These are phyloP conservation scores for Trichoderma cornu-damae DNA, from an alignment of 2,329 filamentous ascomycete species.

Conservation along the genomic window DNA sequence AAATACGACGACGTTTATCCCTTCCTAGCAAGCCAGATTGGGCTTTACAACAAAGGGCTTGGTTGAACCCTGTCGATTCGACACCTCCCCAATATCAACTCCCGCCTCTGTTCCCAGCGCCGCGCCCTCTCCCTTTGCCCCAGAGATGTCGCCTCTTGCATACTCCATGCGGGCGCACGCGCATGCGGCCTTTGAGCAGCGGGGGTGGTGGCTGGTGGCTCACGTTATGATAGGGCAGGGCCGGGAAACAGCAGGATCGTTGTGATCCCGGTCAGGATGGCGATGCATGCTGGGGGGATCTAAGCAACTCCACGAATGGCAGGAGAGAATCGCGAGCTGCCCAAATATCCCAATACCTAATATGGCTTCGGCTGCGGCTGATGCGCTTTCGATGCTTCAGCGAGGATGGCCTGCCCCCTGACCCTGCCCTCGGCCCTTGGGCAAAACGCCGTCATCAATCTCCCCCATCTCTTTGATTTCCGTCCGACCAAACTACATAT, in stretches of 20 bases:
- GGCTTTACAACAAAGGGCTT: neutral
- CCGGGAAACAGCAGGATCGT: neutral
- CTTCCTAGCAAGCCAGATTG: neutral
- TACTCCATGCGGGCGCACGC: neutral
- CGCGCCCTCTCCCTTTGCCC: neutral
- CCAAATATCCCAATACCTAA: neutral
- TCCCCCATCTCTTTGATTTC: neutral
- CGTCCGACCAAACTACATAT: neutral
- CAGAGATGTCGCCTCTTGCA: neutral
- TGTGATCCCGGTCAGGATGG: neutral
- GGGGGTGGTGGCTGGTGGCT: neutral
- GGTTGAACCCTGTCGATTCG: constrained; percentile 1
- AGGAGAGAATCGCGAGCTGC: neutral
- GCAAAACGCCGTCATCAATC: neutral
- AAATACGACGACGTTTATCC: neutral
- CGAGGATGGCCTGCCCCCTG: neutral
- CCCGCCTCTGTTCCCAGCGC: neutral
- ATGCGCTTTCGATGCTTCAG: neutral
- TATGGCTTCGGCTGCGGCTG: neutral
- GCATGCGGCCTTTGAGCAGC: neutral
- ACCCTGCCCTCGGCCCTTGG: neutral
- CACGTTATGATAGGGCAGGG: neutral
- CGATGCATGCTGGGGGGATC: neutral
- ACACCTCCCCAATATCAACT: neutral
- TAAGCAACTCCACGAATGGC: neutral